Conservation (phyloP, 1,284 basidiomycete species). For the Ustilago tritici region DNA sequence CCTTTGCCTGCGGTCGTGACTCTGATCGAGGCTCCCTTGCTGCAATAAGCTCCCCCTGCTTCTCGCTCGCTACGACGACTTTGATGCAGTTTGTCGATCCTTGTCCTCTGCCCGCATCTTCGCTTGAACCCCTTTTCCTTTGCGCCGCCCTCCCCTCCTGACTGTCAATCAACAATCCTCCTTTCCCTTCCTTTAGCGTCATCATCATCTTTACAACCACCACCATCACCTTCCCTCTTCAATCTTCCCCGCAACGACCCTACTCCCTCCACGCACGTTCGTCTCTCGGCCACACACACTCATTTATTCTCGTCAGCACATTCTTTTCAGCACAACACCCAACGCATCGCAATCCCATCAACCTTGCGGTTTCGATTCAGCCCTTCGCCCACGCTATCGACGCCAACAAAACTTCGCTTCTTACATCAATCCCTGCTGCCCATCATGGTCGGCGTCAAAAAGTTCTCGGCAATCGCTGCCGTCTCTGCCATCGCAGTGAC, state of each 20-base stretch:
- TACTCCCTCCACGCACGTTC: conserved; percentile 3
- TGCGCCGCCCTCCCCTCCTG: background rate
- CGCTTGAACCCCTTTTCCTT: too few relatives aligned
- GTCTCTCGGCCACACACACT: conserved; percentile 22
- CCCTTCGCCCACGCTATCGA: background rate
- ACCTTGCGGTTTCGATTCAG: background rate
- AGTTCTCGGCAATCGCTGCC: conserved; percentile 33
- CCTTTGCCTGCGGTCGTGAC: background rate
- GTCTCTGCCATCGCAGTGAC: conserved; percentile 36
- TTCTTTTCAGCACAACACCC: conserved; percentile 19
- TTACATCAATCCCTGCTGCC: background rate
- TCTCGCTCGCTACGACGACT: background rate
- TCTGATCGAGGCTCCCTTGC: background rate
- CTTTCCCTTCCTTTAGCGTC: conserved; percentile 7
- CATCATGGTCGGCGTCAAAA: conserved; percentile 38
- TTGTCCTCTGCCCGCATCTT: background rate
- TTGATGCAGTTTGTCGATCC: conserved; percentile 35
- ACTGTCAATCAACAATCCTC: background rate
- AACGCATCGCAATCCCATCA: background rate
- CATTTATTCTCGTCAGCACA: conserved; percentile 21
- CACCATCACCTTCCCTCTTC: conserved; percentile 13
- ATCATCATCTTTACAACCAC: conserved; percentile 18
- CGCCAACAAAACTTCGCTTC: background rate
- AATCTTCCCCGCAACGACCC: background rate
- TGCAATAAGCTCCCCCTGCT: background rate